These are phyloP conservation scores for Noccaea bulbosa DNA, from an alignment of 345 rosid genomes.

Conservation along the genomic window DNA sequence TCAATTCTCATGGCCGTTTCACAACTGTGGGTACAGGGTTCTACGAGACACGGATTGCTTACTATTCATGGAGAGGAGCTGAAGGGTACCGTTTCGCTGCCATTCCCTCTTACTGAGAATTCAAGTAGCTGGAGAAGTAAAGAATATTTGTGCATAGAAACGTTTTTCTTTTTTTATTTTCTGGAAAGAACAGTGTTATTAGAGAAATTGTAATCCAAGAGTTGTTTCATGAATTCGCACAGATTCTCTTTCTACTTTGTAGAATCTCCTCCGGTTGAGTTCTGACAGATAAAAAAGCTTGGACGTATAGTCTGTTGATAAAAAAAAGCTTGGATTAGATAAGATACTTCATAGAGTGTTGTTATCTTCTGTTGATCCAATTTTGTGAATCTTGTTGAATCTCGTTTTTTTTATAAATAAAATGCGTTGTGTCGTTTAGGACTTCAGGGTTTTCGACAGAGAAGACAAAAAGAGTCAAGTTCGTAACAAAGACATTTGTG, in stretches of 20 bases:
- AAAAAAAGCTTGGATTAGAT: background rate
- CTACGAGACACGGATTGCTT: constrained; percentile 86
- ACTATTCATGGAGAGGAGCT: constrained; percentile 90
- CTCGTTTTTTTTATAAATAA: background rate
- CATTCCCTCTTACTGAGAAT: constrained; percentile 69
- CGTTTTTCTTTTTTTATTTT: background rate
- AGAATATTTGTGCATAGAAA: constrained; percentile 32
- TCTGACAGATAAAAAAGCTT: background rate
- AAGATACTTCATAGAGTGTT: background rate
- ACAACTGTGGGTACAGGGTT: constrained; percentile 59
- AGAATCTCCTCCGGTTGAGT: constrained; percentile 10
- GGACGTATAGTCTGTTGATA: too few species aligned
- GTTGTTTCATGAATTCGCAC: constrained; percentile 26
- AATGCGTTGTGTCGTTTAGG: background rate
- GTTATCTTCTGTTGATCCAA: constrained; percentile 5
- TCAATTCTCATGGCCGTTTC: background rate
- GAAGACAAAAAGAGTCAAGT: background rate
- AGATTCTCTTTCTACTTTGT: constrained; percentile 1
- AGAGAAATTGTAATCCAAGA: constrained; percentile 4
- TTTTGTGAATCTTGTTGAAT: constrained; percentile 13
- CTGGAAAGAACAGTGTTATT: background rate
- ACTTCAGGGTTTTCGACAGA: background rate
- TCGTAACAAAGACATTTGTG: background rate
- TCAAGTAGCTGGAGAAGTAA: constrained; percentile 18
- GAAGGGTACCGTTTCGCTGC: constrained; percentile 78